These are phyloP conservation scores for Phytophthora parvispora DNA, from an alignment of 352 stramenopile genomes.

Conservation along the genomic window DNA sequence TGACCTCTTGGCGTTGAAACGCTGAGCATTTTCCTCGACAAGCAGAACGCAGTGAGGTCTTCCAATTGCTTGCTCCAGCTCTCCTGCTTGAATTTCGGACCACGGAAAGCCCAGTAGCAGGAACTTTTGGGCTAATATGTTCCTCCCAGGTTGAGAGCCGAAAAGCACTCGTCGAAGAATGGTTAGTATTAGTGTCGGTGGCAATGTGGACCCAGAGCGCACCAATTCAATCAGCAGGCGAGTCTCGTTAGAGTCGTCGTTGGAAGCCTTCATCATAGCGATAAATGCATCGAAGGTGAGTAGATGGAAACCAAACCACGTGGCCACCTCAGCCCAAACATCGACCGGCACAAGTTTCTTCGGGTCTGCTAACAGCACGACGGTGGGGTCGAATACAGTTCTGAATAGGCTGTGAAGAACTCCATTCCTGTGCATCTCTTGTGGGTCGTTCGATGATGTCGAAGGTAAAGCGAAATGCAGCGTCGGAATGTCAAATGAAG, in stretches of 20 bases:
- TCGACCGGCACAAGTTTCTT: constrained; percentile 8
- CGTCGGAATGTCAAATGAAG: constrained; percentile 15
- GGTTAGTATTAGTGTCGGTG: constrained; percentile 31
- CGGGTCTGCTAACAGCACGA: constrained; percentile 43
- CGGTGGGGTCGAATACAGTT: constrained; percentile 38
- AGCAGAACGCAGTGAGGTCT: constrained; percentile 23
- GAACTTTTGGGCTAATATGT: constrained; percentile 38
- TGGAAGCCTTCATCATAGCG: constrained; percentile 25
- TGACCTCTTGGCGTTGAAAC: constrained; percentile 6
- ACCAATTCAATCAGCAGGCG: constrained; percentile 33
- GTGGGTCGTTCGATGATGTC: background rate
- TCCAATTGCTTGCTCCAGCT: constrained; percentile 45
- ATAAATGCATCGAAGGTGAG: constrained; percentile 41
- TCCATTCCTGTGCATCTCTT: background rate
- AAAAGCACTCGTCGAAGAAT: constrained; percentile 35
- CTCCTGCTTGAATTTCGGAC: constrained; percentile 23
- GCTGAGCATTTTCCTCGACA: constrained; percentile 1
- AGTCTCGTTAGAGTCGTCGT: constrained; percentile 17
- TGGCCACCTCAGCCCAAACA: constrained; percentile 11
- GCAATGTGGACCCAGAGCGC: constrained; percentile 39
- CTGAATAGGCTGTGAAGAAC: constrained; percentile 35
- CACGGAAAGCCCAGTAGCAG: constrained; percentile 59
- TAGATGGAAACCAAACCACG: constrained; percentile 34
- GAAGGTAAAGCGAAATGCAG: constrained; percentile 12
- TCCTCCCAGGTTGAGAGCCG: constrained; percentile 11